Conservation (phyloP, 495 filamentous ascomycete species). For the Cercophora newfieldiana region DNA sequence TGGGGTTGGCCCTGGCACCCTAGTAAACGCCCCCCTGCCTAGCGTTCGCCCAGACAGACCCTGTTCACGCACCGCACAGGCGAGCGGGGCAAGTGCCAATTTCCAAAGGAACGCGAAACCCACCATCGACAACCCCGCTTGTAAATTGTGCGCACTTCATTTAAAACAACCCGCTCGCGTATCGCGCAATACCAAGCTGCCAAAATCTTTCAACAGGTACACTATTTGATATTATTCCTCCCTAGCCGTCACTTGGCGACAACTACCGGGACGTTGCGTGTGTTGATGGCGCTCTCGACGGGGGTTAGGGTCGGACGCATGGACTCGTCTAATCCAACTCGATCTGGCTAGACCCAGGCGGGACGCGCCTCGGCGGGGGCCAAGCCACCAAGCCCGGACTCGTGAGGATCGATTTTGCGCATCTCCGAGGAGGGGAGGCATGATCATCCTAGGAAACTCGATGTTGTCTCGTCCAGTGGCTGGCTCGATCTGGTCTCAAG, state of each 20-base stretch:
- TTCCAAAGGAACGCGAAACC: background rate
- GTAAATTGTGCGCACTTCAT: slow-evolving; percentile 3
- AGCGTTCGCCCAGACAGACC: background rate
- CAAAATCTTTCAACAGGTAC: background rate
- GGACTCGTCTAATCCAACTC: slow-evolving; percentile 12
- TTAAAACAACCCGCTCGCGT: background rate
- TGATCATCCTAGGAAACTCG: slow-evolving; percentile 8
- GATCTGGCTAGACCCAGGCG: slow-evolving; percentile 1
- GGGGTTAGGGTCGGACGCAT: slow-evolving; percentile 9
- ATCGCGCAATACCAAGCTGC: background rate
- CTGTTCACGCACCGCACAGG: slow-evolving; percentile 8
- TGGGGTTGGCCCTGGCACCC: background rate
- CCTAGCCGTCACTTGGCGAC: background rate
- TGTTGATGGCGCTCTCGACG: background rate
- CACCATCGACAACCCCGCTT: background rate
- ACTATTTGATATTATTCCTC: background rate
- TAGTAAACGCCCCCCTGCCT: slow-evolving; percentile 10
- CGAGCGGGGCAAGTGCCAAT: slow-evolving; percentile 6
- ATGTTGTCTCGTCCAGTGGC: too few species aligned
- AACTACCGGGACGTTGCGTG: background rate
- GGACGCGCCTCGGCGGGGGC: slow-evolving; percentile 13
- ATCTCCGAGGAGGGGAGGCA: slow-evolving; percentile 42
- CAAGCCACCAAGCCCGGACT: slow-evolving; percentile 8
- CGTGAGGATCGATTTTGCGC: slow-evolving; percentile 24
- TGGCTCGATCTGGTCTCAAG: background rate